phyloP scores from a whole-genome alignment of 2,329 filamentous ascomycete genomes.

The Sordariomycetes sp. region DNA sequence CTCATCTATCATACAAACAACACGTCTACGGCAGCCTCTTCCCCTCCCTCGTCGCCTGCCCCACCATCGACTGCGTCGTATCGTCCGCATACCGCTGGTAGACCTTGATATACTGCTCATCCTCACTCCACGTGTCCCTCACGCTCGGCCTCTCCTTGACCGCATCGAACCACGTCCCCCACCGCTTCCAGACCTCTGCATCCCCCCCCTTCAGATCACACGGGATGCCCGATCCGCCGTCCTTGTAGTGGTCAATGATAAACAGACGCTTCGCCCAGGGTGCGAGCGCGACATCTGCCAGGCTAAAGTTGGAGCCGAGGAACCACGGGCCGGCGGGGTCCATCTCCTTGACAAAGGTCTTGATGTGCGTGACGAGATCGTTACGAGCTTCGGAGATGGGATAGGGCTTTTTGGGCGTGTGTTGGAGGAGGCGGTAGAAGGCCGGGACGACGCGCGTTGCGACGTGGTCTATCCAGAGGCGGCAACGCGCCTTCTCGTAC shows the following conservation, averaged over 20 bases:
- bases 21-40: constrained; percentile 43
- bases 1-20: too few relatives aligned
- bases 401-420: constrained; percentile 33
- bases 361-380: constrained; percentile 45
- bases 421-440: constrained; percentile 51
- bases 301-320: constrained; percentile 43
- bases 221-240: constrained; percentile 34
- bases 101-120: constrained; percentile 51
- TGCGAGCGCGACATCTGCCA: constrained; percentile 59
- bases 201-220: constrained; percentile 22
- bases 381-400: constrained; percentile 37
- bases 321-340: constrained; percentile 47
- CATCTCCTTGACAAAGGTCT: constrained; percentile 50
- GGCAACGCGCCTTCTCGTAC: constrained; percentile 50
- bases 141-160: constrained; percentile 48
- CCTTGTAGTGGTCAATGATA: constrained; percentile 64
- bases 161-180: constrained; percentile 50
- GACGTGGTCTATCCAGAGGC: constrained; percentile 66
- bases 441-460: constrained; percentile 52
- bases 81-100: constrained; percentile 58
- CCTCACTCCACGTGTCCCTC: constrained; percentile 53
- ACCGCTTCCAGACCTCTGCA: constrained; percentile 47
- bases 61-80: constrained; percentile 46
- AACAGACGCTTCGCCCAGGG: constrained; percentile 63
- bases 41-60: constrained; percentile 48